Conservation (phyloP, 2,329 filamentous ascomycete species). For the Sclerotinia borealis region DNA sequence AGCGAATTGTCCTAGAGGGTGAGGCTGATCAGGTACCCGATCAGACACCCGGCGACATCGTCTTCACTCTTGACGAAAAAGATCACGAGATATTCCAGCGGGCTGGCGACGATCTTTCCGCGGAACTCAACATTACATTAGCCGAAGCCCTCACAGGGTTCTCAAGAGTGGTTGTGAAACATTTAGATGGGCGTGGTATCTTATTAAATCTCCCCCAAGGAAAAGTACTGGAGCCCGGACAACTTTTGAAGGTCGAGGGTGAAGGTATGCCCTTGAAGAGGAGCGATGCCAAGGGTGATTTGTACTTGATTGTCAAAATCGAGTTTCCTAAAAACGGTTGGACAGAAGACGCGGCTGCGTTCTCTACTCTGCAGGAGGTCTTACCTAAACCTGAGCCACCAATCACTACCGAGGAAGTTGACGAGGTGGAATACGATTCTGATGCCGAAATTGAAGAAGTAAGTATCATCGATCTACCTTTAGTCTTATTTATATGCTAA, state of each 20-base stretch:
- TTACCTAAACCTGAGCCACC: conserved; percentile 58
- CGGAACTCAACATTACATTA: conserved; percentile 73
- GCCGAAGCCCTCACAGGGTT: conserved; percentile 84
- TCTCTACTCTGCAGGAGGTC: conserved; percentile 66
- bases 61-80: conserved; percentile 81
- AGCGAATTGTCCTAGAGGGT: conserved; percentile 83
- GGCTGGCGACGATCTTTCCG: conserved; percentile 76
- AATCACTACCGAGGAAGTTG: conserved; percentile 61
- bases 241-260: conserved; percentile 77
- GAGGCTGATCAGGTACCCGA: conserved; percentile 92
- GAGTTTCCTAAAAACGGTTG: conserved; percentile 85
- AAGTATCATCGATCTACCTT: conserved; percentile 30
- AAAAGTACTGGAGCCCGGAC: conserved; percentile 73
- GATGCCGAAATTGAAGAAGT: conserved; percentile 77
- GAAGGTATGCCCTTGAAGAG: conserved; percentile 95
- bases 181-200: conserved; percentile 90
- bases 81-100: conserved; percentile 77
- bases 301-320: conserved; percentile 81
- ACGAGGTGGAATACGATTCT: conserved; percentile 83
- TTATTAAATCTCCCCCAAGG: conserved; percentile 73
- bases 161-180: conserved; percentile 81
- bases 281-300: conserved; percentile 74
- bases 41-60: conserved; percentile 84
- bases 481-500: conserved; percentile 25
- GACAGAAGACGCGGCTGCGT: conserved; percentile 64